phyloP scores from a whole-genome alignment of 176 grass and related monocot species.

The Pontederia paniculata region DNA sequence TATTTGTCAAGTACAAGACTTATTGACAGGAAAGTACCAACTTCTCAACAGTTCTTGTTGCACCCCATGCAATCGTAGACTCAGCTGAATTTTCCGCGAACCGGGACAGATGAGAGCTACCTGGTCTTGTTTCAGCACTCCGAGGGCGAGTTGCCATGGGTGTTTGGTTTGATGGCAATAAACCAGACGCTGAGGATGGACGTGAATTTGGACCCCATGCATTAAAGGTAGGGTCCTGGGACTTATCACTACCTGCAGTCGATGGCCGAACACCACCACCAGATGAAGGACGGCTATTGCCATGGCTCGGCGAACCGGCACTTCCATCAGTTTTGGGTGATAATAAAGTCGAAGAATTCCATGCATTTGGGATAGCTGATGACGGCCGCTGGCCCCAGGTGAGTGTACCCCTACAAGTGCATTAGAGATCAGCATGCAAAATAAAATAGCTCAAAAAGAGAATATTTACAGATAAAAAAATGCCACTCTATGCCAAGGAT shows the following conservation, averaged over 20 bases:
- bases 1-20: too few species aligned
- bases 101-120: conserved; percentile 89
- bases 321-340: conserved; percentile 65
- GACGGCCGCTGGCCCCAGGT: conserved; percentile 77
- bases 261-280: conserved; percentile 82
- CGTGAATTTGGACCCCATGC: conserved; percentile 81
- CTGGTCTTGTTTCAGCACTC: conserved; percentile 95
- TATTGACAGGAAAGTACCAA: conserved; percentile 7
- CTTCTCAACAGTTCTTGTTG: conserved; percentile 35
- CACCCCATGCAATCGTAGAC: conserved; percentile 25
- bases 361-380: conserved; percentile 64
- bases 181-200: conserved; percentile 73
- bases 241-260: conserved; percentile 81
- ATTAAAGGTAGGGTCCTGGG: conserved; percentile 39
- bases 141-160: conserved; percentile 52
- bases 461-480: not conserved
- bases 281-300: conserved; percentile 51
- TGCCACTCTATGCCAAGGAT: not conserved
- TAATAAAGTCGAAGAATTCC: conserved; percentile 63
- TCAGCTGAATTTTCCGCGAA: conserved; percentile 70
- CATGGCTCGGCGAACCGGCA: conserved; percentile 43
- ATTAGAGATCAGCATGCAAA: not conserved
- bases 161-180: conserved; percentile 47
- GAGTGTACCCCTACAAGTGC: conserved; percentile 60
- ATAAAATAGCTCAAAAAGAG: not conserved